Percentiles rank a stretch among this genome's conserved stretches.
These are phyloP conservation scores for Lumnitzera racemosa DNA, from an alignment of 345 rosid genomes.

Conservation along the genomic window DNA sequence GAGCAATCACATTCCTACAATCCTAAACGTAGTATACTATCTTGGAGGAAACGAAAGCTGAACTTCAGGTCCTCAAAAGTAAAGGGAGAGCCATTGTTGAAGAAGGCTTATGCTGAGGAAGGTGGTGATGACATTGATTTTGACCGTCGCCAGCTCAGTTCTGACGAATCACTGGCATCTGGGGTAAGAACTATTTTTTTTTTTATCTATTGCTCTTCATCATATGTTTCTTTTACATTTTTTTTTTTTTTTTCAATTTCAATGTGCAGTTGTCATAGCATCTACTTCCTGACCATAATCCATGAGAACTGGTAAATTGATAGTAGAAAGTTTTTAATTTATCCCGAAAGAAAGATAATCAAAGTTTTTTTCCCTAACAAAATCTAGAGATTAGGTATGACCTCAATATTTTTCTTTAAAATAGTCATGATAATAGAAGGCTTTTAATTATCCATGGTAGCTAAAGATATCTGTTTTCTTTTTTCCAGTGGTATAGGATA, in stretches of 20 bases:
- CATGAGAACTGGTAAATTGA: too few species aligned
- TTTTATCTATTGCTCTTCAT: conserved; percentile 3
- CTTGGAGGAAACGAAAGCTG: conserved; percentile 88
- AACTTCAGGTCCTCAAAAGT: conserved; percentile 79
- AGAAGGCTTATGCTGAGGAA: conserved; percentile 80
- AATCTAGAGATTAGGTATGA: too few species aligned
- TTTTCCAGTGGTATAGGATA: conserved; percentile 46
- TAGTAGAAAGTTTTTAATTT: too few species aligned
- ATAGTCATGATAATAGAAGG: neutral
- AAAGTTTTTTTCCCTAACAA: too few species aligned
- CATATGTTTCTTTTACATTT: too few species aligned
- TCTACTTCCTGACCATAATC: too few species aligned
- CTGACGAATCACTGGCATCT: conserved; percentile 51
- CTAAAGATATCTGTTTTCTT: neutral
- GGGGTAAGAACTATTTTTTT: conserved; percentile 33
- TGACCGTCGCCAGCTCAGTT: conserved; percentile 85
- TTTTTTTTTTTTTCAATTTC: too few species aligned
- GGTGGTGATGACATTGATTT: conserved; percentile 98
- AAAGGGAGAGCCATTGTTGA: conserved; percentile 92
- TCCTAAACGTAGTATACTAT: conserved; percentile 52
- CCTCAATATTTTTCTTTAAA: too few species aligned
- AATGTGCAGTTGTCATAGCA: too few species aligned
- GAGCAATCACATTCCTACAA: conserved; percentile 40
- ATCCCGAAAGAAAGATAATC: too few species aligned
- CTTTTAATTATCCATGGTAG: neutral